A percentile compares a stretch with the other conserved stretches of the same genome.
Conservation (phyloP, 768 basidiomycete genomes). For the Lentinula guzmanii region DNA sequence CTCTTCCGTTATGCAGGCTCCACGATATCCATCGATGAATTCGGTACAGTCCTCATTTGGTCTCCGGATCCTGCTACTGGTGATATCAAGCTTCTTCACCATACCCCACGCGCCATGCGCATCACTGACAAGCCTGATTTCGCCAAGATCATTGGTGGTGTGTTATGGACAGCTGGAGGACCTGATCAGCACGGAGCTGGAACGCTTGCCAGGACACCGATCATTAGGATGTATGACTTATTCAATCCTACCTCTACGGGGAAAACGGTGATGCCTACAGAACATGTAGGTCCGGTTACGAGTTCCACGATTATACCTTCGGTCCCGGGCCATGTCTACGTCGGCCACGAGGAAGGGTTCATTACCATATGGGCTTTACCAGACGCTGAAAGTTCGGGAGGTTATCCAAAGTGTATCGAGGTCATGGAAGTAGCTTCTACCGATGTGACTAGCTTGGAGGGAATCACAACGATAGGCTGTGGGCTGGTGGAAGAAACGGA, state of each 20-base stretch:
- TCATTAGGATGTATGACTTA: slow-evolving; percentile 78
- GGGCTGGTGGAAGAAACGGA: slow-evolving; percentile 85
- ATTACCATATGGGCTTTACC: slow-evolving; percentile 75
- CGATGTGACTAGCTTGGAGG: slow-evolving; percentile 79
- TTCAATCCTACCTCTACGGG: slow-evolving; percentile 37
- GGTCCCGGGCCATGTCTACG: slow-evolving; percentile 59
- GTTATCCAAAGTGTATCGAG: slow-evolving; percentile 51
- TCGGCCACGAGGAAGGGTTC: slow-evolving; percentile 91
- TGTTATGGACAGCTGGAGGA: slow-evolving; percentile 78
- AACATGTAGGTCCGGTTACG: slow-evolving; percentile 78
- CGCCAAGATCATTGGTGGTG: slow-evolving; percentile 63
- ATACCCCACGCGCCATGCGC: slow-evolving; percentile 53
- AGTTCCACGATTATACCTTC: slow-evolving; percentile 72
- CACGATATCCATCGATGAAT: slow-evolving; percentile 83
- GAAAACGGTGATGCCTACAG: slow-evolving; percentile 52
- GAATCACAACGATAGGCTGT: slow-evolving; percentile 78
- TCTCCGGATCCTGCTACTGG: slow-evolving; percentile 33
- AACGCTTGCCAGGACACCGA: slow-evolving; percentile 46
- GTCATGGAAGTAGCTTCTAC: slow-evolving; percentile 76
- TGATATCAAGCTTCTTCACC: slow-evolving; percentile 35
- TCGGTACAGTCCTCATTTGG: slow-evolving; percentile 78
- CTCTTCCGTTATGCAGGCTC: slow-evolving; percentile 66
- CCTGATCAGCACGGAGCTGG: slow-evolving; percentile 38
- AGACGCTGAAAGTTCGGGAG: background rate
- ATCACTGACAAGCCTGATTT: slow-evolving; percentile 82